A percentile compares a stretch with the other conserved stretches of the same genome.
Conservation (phyloP, 306 rosid species). For the Luffa acutangula region DNA sequence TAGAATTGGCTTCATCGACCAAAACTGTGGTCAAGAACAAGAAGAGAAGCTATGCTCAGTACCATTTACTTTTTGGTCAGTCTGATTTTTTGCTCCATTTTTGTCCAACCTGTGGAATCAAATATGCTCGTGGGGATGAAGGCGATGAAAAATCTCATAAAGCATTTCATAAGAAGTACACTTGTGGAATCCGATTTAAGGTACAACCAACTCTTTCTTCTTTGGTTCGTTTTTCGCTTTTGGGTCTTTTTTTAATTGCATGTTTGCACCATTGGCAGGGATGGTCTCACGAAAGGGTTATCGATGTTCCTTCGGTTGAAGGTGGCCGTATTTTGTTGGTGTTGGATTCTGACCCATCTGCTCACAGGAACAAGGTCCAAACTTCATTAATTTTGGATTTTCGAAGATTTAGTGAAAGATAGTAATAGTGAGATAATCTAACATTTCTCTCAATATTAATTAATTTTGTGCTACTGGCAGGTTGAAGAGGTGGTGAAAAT, state of each 20-base stretch:
- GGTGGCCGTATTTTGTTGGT: constrained; percentile 44
- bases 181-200: constrained; percentile 57
- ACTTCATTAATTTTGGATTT: background rate
- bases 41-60: constrained; percentile 77
- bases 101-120: constrained; percentile 51
- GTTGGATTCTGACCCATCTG: constrained; percentile 36
- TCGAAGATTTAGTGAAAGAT: background rate
- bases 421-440: background rate
- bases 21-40: constrained; percentile 45
- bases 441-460: background rate
- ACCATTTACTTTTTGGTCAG: constrained; percentile 71
- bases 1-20: constrained; percentile 5
- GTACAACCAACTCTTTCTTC: constrained; percentile 16
- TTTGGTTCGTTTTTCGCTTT: constrained; percentile 6
- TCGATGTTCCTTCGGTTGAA: constrained; percentile 14
- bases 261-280: constrained; percentile 31
- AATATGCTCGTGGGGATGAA: constrained; percentile 52
- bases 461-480: constrained; percentile 17
- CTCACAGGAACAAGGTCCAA: constrained; percentile 53
- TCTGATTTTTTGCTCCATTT: constrained; percentile 52
- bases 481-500: constrained; percentile 52
- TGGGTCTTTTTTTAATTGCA: background rate
- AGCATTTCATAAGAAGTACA: constrained; percentile 48
- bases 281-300: constrained; percentile 48
- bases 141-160: constrained; percentile 64